Evolutionary conservation across 2,329 filamentous ascomycete species (phyloP).

Genomic region (Cercospora janseana): DNA sequence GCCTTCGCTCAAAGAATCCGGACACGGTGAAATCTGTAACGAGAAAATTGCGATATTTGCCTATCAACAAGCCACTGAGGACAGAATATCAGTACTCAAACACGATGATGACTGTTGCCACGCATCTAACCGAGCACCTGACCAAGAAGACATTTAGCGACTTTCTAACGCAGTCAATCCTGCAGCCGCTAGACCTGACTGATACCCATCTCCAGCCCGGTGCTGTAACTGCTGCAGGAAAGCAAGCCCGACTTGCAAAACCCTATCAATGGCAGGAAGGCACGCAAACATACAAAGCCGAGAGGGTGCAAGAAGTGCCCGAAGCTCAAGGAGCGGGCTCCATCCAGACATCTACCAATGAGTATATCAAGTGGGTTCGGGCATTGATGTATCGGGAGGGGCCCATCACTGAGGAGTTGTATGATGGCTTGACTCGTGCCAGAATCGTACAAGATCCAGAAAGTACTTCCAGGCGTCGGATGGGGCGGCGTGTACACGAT

Average conservation of each 20-base stretch:
- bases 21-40: constrained; percentile 45
- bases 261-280: constrained; percentile 20
- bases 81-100: constrained; percentile 52
- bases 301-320: constrained; percentile 29
- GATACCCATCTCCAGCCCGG: constrained; percentile 41
- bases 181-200: constrained; percentile 50
- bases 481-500: too few relatives aligned
- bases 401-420: constrained; percentile 30
- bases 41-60: constrained; percentile 48
- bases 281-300: neutral
- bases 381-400: constrained; percentile 30
- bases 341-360: constrained; percentile 13
- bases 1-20: constrained; percentile 33
- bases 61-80: constrained; percentile 47
- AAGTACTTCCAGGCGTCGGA: neutral
- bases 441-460: constrained; percentile 28
- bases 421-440: constrained; percentile 29
- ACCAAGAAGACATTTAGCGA: constrained; percentile 42
- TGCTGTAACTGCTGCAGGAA: constrained; percentile 36
- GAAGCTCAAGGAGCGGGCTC: constrained; percentile 14
- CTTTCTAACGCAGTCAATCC: constrained; percentile 46
- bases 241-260: constrained; percentile 40
- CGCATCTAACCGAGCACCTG: constrained; percentile 49
- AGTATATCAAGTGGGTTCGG: constrained; percentile 16
- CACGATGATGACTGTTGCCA: constrained; percentile 49